Evolutionary conservation across 2,329 filamentous ascomycete species (phyloP).

Genomic region (Fusarium aywerte): DNA sequence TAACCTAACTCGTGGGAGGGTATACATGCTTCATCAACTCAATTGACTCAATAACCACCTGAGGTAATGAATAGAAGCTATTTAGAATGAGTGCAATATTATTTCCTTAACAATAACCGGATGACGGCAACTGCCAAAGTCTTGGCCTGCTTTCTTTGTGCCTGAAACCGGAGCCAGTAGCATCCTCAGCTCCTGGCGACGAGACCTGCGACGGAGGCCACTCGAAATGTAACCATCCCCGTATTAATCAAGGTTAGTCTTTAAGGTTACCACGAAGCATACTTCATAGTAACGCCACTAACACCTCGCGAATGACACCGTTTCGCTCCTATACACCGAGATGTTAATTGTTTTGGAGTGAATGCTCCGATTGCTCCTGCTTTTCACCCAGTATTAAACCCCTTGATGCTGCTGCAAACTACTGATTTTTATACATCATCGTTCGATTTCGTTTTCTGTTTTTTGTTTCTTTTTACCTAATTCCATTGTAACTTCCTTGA

Average conservation of each 20-base stretch:
- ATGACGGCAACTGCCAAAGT: neutral
- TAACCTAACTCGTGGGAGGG: neutral
- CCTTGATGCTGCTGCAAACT: conserved; percentile 6
- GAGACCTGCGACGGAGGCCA: neutral
- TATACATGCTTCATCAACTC: no score
- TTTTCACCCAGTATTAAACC: conserved; percentile 20
- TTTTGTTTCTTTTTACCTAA: conserved; percentile 1
- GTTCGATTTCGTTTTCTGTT: conserved; percentile 20
- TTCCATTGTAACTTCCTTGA: conserved; percentile 7
- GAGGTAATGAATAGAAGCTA: neutral
- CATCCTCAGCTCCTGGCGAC: neutral
- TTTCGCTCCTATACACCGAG: neutral
- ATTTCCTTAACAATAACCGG: no score
- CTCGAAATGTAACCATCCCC: neutral
- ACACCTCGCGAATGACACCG: neutral
- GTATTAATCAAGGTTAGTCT: neutral
- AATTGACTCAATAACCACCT: neutral
- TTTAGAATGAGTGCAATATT: neutral
- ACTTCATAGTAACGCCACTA: neutral
- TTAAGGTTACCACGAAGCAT: conserved; percentile 8
- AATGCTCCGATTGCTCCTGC: neutral
- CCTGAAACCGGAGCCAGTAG: neutral
- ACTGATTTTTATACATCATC: conserved; percentile 29
- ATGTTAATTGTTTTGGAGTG: neutral
- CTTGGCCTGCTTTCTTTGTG: neutral